A percentile compares a stretch with the other conserved stretches of the same genome.
These are phyloP conservation scores for Petunia secreta DNA, from an alignment of 257 asterid genomes.

Conservation along the genomic window DNA sequence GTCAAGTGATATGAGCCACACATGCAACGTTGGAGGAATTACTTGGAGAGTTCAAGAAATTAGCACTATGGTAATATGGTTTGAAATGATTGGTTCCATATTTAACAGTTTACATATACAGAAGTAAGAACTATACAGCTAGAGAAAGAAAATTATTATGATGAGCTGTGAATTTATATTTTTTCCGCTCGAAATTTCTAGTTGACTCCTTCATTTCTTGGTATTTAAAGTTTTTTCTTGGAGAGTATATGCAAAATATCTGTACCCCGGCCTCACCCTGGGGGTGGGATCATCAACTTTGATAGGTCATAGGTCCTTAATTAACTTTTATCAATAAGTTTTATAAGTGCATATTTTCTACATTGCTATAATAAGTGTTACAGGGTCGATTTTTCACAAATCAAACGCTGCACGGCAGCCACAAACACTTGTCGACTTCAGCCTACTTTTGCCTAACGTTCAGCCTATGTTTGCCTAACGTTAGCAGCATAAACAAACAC, in stretches of 20 bases:
- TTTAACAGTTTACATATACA: neutral
- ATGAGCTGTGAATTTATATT: neutral
- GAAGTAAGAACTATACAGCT: neutral
- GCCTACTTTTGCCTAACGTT: too few relatives aligned
- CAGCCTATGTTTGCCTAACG: too few relatives aligned
- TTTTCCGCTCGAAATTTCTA: neutral
- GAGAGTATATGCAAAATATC: neutral
- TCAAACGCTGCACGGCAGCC: too few relatives aligned
- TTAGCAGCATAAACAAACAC: too few relatives aligned
- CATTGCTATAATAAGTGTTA: too few relatives aligned
- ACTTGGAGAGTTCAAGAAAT: slow-evolving; percentile 12
- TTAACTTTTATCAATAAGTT: too few relatives aligned
- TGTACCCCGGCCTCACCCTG: neutral
- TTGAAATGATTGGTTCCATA: slow-evolving; percentile 4
- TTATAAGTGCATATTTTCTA: too few relatives aligned
- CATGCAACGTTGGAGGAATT: neutral
- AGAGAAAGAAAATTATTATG: neutral
- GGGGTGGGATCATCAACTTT: neutral
- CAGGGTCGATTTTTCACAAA: too few relatives aligned
- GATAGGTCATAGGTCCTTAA: too few relatives aligned
- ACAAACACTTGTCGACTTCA: too few relatives aligned
- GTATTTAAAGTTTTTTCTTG: too few relatives aligned
- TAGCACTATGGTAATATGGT: neutral
- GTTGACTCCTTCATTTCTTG: neutral
- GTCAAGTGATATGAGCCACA: slow-evolving; percentile 20